Evolutionary conservation across 2,329 filamentous ascomycete genomes (phyloP).

Genomic region (Pestalotiopsis sp.): DNA sequence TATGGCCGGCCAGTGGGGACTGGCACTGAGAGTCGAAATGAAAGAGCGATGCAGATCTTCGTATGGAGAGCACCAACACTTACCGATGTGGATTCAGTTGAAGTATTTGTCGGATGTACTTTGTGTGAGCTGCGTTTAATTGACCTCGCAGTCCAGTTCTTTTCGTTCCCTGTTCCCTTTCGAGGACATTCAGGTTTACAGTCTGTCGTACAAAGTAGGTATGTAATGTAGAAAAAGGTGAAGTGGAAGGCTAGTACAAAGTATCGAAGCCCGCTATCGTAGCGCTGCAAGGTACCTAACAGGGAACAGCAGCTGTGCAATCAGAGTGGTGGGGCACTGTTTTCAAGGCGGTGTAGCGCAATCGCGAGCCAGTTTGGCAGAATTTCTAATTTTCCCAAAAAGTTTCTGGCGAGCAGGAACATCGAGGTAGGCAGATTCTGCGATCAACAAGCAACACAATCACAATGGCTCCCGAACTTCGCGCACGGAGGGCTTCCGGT

Average conservation of each 20-base stretch:
- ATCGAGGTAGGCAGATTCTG: not conserved
- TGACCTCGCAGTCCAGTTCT: too few species aligned
- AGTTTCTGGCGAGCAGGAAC: not conserved
- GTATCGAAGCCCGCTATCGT: too few species aligned
- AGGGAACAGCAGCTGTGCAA: not conserved
- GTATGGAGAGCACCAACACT: not conserved
- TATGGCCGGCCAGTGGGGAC: not conserved
- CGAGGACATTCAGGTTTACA: too few species aligned
- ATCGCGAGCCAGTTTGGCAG: not conserved
- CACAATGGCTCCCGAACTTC: slow-evolving; percentile 17
- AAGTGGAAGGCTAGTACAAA: too few species aligned
- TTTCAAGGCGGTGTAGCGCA: not conserved
- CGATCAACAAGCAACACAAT: slow-evolving; percentile 4
- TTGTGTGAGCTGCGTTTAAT: not conserved
- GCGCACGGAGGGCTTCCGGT: slow-evolving; percentile 14
- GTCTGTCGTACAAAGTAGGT: too few species aligned
- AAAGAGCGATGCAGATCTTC: not conserved
- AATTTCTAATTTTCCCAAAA: slow-evolving; percentile 12
- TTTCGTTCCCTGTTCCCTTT: too few species aligned
- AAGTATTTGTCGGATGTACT: not conserved
- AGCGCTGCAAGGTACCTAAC: not conserved
- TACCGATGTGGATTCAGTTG: not conserved
- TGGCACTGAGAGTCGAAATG: not conserved
- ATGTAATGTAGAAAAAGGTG: too few species aligned
- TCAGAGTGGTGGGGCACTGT: not conserved